Base-by-base conservation (phyloP, 2,329 filamentous ascomycete species). In the Sphaerulina musiva region DNA sequence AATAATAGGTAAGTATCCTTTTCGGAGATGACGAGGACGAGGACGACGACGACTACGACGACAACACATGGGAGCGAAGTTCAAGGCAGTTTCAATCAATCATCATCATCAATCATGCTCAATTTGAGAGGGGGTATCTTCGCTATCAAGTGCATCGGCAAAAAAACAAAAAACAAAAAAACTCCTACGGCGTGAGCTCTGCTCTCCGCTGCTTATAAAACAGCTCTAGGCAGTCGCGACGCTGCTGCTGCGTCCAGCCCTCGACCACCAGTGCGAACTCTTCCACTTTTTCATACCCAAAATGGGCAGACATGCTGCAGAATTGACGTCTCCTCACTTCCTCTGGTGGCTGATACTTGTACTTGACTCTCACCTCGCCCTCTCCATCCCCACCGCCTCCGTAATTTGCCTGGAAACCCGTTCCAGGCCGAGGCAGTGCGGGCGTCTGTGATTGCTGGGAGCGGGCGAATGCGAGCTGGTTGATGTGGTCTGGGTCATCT, bases 261-360 rank as follows among this genome's bases (percentile, higher is more conserved):
- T 97, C 93, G 2, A 97, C 91, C 11, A 90, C 83, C 38, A 96
- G 74, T 3, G 91, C 93, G 77, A 97, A 97, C 57, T 93, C 86
- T 0, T 83, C 87, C 1, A 85, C 84, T 67, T 81, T 85, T 1
- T 78, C 75, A 67, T 89, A 95, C 0, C 88, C 89, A 69, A 89
- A 87, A 51, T 82, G 81, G 64, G 78, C 80, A 1, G 90, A 89
- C 88, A 97, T 95, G 26, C 84, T 86, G 71, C 90, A 95, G 65
- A 98, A 95, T 65, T 97, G 91, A 14, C 92, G 79, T 49, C 79
- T 78, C 71, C 83, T 82, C 7, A 96, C 87, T 7, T 85, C 81
- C 49, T 80, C 76, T 0, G 88, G 86, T 0, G 92, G 92, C 39
- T 86, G 82, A 66, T 88, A 95, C 14, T 74, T 73, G 66, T 81